Percentiles rank a stretch among this genome's conserved stretches.
Conservation (phyloP, 805 yeast genomes). For the Cyberlindnera amylophila region DNA sequence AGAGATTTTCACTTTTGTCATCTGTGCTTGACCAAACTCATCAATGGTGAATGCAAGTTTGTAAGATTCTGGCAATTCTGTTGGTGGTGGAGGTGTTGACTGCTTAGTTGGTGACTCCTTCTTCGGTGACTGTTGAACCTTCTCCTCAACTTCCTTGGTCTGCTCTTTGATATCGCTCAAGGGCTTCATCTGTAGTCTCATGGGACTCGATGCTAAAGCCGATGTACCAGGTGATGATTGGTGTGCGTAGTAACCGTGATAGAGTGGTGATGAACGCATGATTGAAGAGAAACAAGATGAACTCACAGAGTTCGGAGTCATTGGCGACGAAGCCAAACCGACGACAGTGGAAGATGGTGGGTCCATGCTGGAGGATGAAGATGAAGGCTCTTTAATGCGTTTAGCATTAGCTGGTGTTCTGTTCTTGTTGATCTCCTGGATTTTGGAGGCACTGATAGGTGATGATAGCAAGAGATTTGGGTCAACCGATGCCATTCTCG, state of each 20-base stretch:
- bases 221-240: conserved; percentile 23
- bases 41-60: conserved; percentile 21
- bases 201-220: conserved; percentile 21
- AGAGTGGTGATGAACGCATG: conserved; percentile 29
- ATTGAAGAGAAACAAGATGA: conserved; percentile 29
- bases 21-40: conserved; percentile 26
- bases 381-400: conserved; percentile 1
- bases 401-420: conserved; percentile 7
- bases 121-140: too few species aligned
- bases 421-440: conserved; percentile 15
- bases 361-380: neutral
- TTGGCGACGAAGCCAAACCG: conserved; percentile 23
- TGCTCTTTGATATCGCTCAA: conserved; percentile 11
- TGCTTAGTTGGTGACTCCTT: too few species aligned
- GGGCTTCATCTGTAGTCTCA: conserved; percentile 26
- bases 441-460: conserved; percentile 21
- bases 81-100: too few species aligned
- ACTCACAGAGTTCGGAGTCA: conserved; percentile 23
- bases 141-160: too few species aligned
- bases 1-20: conserved; percentile 15
- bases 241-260: conserved; percentile 27
- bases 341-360: conserved; percentile 3
- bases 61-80: conserved; percentile 5
- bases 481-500: conserved; percentile 16
- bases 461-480: conserved; percentile 28